These are phyloP conservation scores for Solanum hybrid DNA, from an alignment of 305 asterid genomes.

Conservation along the genomic window DNA sequence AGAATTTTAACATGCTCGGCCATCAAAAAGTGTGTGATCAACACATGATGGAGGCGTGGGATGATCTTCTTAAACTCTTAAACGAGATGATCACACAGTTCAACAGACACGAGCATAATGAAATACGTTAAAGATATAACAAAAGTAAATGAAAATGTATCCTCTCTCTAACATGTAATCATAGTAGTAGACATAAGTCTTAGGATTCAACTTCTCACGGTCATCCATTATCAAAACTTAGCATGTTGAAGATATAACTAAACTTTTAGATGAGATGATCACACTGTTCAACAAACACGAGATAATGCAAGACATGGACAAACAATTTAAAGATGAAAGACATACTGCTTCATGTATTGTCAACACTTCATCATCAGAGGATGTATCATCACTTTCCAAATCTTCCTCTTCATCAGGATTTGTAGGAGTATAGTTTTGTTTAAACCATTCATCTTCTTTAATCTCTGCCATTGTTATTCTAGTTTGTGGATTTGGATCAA, in stretches of 20 bases:
- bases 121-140: neutral
- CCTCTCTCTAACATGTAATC: neutral
- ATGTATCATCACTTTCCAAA: slow-evolving; percentile 34
- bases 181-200: too few species aligned
- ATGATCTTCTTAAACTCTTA: neutral
- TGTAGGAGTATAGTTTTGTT: slow-evolving; percentile 53
- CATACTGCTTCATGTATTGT: slow-evolving; percentile 38
- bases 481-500: slow-evolving; percentile 76
- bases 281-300: neutral
- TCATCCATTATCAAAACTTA: neutral
- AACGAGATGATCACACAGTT: neutral
- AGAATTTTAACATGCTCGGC: neutral
- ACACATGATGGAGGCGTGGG: neutral
- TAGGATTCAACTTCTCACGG: neutral
- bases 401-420: slow-evolving; percentile 52
- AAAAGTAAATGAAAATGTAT: neutral
- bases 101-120: neutral
- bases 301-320: neutral
- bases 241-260: neutral
- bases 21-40: too few species aligned
- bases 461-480: slow-evolving; percentile 64
- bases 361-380: slow-evolving; percentile 38
- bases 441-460: slow-evolving; percentile 79
- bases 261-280: neutral
- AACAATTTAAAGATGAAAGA: neutral